Base-by-base conservation (phyloP, 2,329 filamentous ascomycete species). In the Parastagonospora nodorum region DNA sequence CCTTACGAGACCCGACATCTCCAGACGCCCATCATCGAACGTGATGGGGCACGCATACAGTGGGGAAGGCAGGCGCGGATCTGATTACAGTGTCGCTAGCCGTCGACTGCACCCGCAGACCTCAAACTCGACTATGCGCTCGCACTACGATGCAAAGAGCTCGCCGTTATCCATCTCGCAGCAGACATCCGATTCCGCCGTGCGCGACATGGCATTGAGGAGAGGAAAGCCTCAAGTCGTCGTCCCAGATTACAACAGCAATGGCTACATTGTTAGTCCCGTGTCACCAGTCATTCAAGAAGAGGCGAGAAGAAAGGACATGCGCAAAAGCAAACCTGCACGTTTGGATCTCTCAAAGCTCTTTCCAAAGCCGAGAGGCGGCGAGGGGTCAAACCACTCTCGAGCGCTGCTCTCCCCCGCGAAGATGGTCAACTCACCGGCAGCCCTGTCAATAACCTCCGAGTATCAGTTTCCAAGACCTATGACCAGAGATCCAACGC, bases 141-240 rank as follows among this genome's bases (percentile, higher is more conserved):
- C 75, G 29, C 73, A 76, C 55, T 77, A 78, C 62, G 75, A 78
- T 45, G 57, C 76, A 29, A 67, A 72, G 36, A 72, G 54, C 40
- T 73, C 71, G 29, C 75, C 77, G 8, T 59, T 74, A 27, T 63
- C 68, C 38, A 70, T 78, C 29, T 77, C 76, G 0, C 76, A 78
- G 63, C 76, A 78, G 51, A 77, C 75, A 4, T 77, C 75, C 16
- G 71, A 71, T 37, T 78, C 77, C 36, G 72, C 76, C 7, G 69
- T 76, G 8, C 71, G 75, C 39, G 76, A 78, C 45, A 74, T 72
- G 67, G 75, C 73, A 8, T 57, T 77, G 40, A 63, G 73, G 46
- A 75, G 76, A 63, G 74, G 74, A 7, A 59, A 68, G 15, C 67
- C 71, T 8, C 63, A 57, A 16, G 56, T 71, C 5, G 42, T 69